Evolutionary conservation across 345 rosid species (phyloP).

Genomic region (Aquilaria malaccensis): DNA sequence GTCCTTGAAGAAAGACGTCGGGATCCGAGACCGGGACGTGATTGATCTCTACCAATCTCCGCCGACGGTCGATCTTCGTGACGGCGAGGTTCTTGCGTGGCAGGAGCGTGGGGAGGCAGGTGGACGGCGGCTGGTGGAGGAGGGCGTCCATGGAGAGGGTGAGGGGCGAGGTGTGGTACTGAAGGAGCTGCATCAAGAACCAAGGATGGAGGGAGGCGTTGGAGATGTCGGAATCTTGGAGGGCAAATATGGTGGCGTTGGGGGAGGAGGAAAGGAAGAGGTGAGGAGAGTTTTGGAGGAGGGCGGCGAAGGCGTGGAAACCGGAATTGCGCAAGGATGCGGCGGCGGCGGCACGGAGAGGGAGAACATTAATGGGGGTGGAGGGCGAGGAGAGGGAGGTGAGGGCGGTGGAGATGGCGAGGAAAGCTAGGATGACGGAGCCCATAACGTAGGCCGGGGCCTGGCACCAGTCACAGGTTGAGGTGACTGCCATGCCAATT

Average conservation of each 20-base stretch:
- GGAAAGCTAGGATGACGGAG: slow-evolving; percentile 56
- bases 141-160: slow-evolving; percentile 47
- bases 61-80: slow-evolving; percentile 27
- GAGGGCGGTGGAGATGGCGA: slow-evolving; percentile 55
- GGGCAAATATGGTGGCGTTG: slow-evolving; percentile 63
- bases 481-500: no score
- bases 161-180: slow-evolving; percentile 55
- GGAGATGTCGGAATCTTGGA: slow-evolving; percentile 50
- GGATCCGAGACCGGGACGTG: slow-evolving; percentile 52
- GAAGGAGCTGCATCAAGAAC: slow-evolving; percentile 58
- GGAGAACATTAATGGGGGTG: slow-evolving; percentile 17
- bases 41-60: slow-evolving; percentile 47
- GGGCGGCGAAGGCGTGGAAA: slow-evolving; percentile 53
- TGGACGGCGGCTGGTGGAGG: slow-evolving; percentile 32
- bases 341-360: slow-evolving; percentile 45
- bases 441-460: slow-evolving; percentile 47
- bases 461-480: slow-evolving; percentile 29
- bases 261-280: slow-evolving; percentile 47
- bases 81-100: slow-evolving; percentile 36
- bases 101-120: slow-evolving; percentile 57
- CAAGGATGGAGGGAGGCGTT: slow-evolving; percentile 39
- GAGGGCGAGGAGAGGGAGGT: slow-evolving; percentile 20
- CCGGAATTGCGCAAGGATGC: slow-evolving; percentile 47
- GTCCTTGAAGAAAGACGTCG: slow-evolving; percentile 55
- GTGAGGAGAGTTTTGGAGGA: slow-evolving; percentile 53